These are phyloP conservation scores for Micractinium sp. DNA, from an alignment of 139 green algal species.

Conservation along the genomic window DNA sequence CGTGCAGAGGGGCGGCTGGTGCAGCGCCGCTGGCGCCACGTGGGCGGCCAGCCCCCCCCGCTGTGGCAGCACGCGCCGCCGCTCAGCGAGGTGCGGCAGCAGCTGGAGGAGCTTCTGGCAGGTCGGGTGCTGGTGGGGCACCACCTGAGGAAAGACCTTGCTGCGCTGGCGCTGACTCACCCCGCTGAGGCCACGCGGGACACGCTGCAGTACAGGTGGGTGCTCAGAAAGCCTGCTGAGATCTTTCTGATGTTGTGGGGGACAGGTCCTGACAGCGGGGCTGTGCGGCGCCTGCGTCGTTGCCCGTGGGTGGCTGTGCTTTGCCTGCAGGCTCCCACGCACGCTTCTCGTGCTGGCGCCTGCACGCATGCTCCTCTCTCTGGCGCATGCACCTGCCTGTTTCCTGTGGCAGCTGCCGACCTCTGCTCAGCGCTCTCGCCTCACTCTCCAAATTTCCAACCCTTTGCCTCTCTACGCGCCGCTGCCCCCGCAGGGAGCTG, in stretches of 20 bases:
- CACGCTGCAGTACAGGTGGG: conserved; percentile 25
- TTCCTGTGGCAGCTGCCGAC: too few relatives aligned
- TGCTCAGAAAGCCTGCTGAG: too few relatives aligned
- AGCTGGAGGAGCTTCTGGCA: conserved; percentile 1
- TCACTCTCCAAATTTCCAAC: neutral
- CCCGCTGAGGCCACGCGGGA: conserved; percentile 4
- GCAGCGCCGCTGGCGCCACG: neutral
- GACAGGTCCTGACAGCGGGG: too few relatives aligned
- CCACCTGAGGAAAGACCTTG: conserved; percentile 48
- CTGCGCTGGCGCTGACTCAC: conserved; percentile 35
- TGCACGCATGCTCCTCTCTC: too few relatives aligned
- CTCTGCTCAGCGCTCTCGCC: neutral
- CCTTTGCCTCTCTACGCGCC: neutral
- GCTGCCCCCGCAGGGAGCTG: conserved; percentile 12
- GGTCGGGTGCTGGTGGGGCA: conserved; percentile 46
- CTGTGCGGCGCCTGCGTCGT: neutral
- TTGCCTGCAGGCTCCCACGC: too few relatives aligned
- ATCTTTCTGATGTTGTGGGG: too few relatives aligned
- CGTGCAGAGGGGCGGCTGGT: neutral
- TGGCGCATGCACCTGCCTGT: neutral
- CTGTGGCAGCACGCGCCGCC: conserved; percentile 13
- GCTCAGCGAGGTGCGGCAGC: conserved; percentile 7
- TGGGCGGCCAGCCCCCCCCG: conserved; percentile 22
- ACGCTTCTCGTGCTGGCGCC: too few relatives aligned
- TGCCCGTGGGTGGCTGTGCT: neutral